These are phyloP conservation scores for Colletotrichum navitas DNA, from an alignment of 2,329 filamentous ascomycete species.

Conservation along the genomic window DNA sequence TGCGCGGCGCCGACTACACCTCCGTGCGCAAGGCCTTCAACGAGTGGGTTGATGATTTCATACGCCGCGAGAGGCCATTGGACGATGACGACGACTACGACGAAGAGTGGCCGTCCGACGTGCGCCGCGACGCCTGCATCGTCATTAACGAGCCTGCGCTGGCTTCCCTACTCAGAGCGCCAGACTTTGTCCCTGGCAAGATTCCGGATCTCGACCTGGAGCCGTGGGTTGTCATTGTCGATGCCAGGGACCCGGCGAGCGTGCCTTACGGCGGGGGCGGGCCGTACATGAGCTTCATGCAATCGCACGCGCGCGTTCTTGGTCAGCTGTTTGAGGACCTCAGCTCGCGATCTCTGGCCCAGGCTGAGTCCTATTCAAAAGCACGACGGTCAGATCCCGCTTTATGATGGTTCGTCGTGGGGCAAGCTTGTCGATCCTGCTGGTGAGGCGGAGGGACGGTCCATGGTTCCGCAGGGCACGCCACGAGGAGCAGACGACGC, in stretches of 20 bases:
- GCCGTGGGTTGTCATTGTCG: conserved; percentile 9
- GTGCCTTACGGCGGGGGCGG: neutral
- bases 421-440: conserved; percentile 4
- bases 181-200: neutral
- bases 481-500: neutral
- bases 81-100: neutral
- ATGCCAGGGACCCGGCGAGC: neutral
- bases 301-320: neutral
- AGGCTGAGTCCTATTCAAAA: neutral
- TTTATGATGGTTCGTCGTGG: neutral
- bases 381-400: conserved; percentile 6
- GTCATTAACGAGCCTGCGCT: conserved; percentile 5
- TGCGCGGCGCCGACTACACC: neutral
- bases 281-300: conserved; percentile 7
- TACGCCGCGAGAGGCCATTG: neutral
- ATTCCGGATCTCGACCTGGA: neutral
- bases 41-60: neutral
- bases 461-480: neutral
- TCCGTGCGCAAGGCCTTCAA: conserved; percentile 6
- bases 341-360: neutral
- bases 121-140: conserved; percentile 10
- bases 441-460: neutral
- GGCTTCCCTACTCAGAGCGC: neutral
- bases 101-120: neutral
- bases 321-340: conserved; percentile 7